Percentiles rank a stretch among this genome's conserved stretches.
These are phyloP conservation scores for Fusarium staphyleae DNA, from an alignment of 2,329 filamentous ascomycete genomes.

Conservation along the genomic window DNA sequence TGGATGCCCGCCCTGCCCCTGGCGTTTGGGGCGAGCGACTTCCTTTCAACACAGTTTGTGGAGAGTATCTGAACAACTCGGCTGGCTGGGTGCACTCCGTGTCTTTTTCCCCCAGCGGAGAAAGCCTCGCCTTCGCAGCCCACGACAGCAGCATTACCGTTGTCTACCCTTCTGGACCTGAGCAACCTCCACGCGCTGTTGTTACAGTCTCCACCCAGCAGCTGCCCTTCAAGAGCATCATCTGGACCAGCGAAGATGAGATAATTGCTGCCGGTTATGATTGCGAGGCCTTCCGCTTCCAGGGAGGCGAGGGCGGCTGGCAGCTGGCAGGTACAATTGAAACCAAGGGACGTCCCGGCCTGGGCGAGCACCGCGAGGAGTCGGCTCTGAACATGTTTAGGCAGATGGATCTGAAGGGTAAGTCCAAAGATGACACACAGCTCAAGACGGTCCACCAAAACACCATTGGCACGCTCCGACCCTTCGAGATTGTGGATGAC, in stretches of 20 bases:
- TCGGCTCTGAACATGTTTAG: slow-evolving; percentile 97
- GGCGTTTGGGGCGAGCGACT: slow-evolving; percentile 93
- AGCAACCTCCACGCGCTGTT: slow-evolving; percentile 89
- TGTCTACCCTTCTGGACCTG: slow-evolving; percentile 90
- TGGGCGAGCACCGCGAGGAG: slow-evolving; percentile 76
- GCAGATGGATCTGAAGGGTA: slow-evolving; percentile 98
- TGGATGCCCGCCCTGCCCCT: slow-evolving; percentile 84
- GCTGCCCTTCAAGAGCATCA: slow-evolving; percentile 88
- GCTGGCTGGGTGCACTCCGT: slow-evolving; percentile 97
- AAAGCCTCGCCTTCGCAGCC: slow-evolving; percentile 91
- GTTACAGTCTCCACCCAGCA: slow-evolving; percentile 89
- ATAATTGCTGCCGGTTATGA: slow-evolving; percentile 95
- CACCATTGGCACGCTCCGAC: slow-evolving; percentile 84
- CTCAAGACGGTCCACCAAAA: slow-evolving; percentile 97
- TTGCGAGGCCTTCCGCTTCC: slow-evolving; percentile 88
- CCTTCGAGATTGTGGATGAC: slow-evolving; percentile 72
- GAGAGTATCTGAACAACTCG: slow-evolving; percentile 94
- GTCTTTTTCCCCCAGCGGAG: slow-evolving; percentile 88
- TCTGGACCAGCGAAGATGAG: slow-evolving; percentile 91
- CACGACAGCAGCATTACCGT: slow-evolving; percentile 98
- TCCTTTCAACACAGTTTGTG: slow-evolving; percentile 98
- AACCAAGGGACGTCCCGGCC: slow-evolving; percentile 68
- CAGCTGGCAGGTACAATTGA: slow-evolving; percentile 83
- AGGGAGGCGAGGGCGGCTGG: slow-evolving; percentile 82
- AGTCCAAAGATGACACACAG: slow-evolving; percentile 89